These are phyloP conservation scores for Volvox reticuliferus DNA, from an alignment of 139 green algal genomes.

Conservation along the genomic window DNA sequence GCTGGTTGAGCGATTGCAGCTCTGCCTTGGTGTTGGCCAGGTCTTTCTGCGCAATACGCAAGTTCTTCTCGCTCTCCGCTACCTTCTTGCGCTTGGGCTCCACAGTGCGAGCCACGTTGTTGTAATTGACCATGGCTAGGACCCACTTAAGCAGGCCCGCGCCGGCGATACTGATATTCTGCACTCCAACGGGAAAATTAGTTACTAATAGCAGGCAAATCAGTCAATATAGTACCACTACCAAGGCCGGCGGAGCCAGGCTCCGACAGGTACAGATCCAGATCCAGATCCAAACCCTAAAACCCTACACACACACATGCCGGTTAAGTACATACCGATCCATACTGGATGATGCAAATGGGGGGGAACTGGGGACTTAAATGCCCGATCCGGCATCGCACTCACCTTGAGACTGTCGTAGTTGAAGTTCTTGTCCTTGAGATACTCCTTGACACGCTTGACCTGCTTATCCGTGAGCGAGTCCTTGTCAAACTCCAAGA, in stretches of 20 bases:
- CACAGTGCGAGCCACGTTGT: constrained; percentile 82
- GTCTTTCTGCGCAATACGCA: constrained; percentile 83
- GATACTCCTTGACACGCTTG: constrained; percentile 88
- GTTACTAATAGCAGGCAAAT: no score
- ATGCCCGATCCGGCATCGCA: no score
- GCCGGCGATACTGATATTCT: constrained; percentile 56
- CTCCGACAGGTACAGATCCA: no score
- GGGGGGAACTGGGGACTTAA: no score
- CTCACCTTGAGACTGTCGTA: constrained; percentile 71
- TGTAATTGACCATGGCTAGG: constrained; percentile 92
- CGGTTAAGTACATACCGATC: no score
- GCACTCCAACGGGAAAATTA: neutral
- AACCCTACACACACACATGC: no score
- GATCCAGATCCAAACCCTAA: no score
- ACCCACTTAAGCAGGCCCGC: constrained; percentile 89
- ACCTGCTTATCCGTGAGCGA: constrained; percentile 83
- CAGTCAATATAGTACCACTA: no score
- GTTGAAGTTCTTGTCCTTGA: constrained; percentile 88
- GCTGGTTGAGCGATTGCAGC: constrained; percentile 71
- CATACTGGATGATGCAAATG: no score
- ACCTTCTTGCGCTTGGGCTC: constrained; percentile 90
- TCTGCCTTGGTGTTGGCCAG: constrained; percentile 78
- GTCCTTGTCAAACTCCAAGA: constrained; percentile 92
- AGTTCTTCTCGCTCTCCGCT: constrained; percentile 82
- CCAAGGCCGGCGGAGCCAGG: no score